These are phyloP conservation scores for Trichoderma gamsii DNA, from an alignment of 495 filamentous ascomycete species.

Conservation along the genomic window DNA sequence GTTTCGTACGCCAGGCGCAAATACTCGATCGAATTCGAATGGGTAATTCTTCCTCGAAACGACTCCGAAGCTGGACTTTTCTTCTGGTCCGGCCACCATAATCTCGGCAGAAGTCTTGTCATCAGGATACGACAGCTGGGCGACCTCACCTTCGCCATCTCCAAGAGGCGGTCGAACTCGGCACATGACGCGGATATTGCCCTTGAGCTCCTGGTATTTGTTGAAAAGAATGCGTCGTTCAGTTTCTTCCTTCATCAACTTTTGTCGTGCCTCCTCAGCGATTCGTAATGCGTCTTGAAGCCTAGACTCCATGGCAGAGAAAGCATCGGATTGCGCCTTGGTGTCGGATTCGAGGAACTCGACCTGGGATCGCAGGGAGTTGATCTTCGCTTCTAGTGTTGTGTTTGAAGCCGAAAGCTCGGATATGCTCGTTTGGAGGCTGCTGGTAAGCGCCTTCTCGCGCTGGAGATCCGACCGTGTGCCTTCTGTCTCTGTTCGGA, in stretches of 20 bases:
- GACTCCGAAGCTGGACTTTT: slow-evolving; percentile 73
- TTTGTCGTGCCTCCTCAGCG: slow-evolving; percentile 66
- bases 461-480: slow-evolving; percentile 56
- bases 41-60: slow-evolving; percentile 68
- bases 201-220: slow-evolving; percentile 96
- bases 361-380: slow-evolving; percentile 68
- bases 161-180: slow-evolving; percentile 78
- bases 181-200: slow-evolving; percentile 98
- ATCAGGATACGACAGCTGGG: slow-evolving; percentile 74
- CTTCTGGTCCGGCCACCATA: slow-evolving; percentile 72
- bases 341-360: slow-evolving; percentile 83
- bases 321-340: slow-evolving; percentile 76
- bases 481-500: slow-evolving; percentile 47
- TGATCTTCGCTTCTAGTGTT: slow-evolving; percentile 65
- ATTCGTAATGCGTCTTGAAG: slow-evolving; percentile 69
- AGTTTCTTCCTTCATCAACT: slow-evolving; percentile 85
- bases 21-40: slow-evolving; percentile 93
- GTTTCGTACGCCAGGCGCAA: slow-evolving; percentile 71
- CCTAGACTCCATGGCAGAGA: slow-evolving; percentile 65
- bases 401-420: slow-evolving; percentile 57
- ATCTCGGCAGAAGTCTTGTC: slow-evolving; percentile 78
- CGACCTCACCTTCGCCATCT: slow-evolving; percentile 50
- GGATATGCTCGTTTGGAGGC: slow-evolving; percentile 47
- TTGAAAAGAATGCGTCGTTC: slow-evolving; percentile 90
- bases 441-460: slow-evolving; percentile 50